phyloP scores from a whole-genome alignment of 2,329 filamentous ascomycete genomes.

The Neofusicoccum parvum region DNA sequence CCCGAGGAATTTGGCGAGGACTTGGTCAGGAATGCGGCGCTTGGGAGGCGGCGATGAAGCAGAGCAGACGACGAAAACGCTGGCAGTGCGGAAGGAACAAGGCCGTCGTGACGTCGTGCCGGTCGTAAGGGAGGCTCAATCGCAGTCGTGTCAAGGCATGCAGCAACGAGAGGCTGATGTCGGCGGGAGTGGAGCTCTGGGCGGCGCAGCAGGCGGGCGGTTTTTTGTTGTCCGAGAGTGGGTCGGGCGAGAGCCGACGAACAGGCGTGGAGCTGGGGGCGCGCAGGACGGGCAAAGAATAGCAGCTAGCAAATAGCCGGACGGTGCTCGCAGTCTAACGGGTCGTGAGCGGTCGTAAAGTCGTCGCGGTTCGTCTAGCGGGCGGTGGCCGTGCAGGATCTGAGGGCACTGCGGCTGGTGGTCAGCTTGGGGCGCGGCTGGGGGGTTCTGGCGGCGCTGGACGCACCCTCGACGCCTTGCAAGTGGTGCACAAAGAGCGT shows the following conservation, averaged over 20 bases:
- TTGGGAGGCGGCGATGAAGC: slow-evolving; percentile 24
- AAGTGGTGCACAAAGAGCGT: slow-evolving; percentile 27
- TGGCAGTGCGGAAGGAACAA: slow-evolving; percentile 42
- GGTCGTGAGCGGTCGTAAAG: slow-evolving; percentile 22
- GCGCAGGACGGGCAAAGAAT: slow-evolving; percentile 16
- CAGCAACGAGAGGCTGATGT: slow-evolving; percentile 19
- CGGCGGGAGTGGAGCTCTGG: slow-evolving; percentile 15
- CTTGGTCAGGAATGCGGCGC: slow-evolving; percentile 23
- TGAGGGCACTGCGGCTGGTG: neutral
- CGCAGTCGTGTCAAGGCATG: slow-evolving; percentile 22
- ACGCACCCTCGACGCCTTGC: slow-evolving; percentile 26
- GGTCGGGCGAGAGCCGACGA: slow-evolving; percentile 12
- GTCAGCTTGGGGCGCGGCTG: slow-evolving; percentile 3
- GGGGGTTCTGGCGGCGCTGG: neutral
- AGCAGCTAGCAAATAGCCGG: slow-evolving; percentile 20
- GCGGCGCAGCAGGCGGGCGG: slow-evolving; percentile 18
- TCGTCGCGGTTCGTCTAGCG: slow-evolving; percentile 13
- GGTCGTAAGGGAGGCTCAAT: slow-evolving; percentile 43
- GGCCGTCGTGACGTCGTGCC: slow-evolving; percentile 45
- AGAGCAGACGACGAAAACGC: slow-evolving; percentile 34
- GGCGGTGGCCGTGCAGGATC: slow-evolving; percentile 20
- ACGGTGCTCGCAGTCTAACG: slow-evolving; percentile 16
- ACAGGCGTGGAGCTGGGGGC: slow-evolving; percentile 20
- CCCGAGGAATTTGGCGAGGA: slow-evolving; percentile 26
- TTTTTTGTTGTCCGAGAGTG: slow-evolving; percentile 19